Percentiles rank a stretch among this genome's conserved stretches.
These are phyloP conservation scores for Tolypocladium cylindrosporum DNA, from an alignment of 2,329 filamentous ascomycete species.

Conservation along the genomic window DNA sequence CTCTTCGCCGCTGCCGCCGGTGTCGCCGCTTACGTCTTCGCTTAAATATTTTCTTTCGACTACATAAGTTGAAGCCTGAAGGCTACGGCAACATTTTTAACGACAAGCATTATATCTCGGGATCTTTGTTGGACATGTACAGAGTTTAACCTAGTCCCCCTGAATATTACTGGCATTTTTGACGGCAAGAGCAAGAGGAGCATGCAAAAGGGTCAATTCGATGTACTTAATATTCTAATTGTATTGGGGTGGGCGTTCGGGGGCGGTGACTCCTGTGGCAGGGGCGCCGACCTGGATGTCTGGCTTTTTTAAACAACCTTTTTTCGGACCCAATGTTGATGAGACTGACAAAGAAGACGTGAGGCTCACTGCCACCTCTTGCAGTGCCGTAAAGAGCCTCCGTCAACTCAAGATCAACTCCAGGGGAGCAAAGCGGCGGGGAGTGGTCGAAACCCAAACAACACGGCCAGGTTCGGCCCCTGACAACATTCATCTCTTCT, in stretches of 20 bases:
- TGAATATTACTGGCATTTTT: constrained; percentile 22
- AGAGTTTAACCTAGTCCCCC: constrained; percentile 26
- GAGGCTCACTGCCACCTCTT: not conserved
- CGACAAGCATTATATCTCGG: constrained; percentile 18
- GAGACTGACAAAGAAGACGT: not conserved
- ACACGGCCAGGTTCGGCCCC: not conserved
- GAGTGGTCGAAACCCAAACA: not conserved
- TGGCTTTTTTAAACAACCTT: constrained; percentile 6
- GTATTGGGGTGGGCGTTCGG: constrained; percentile 14
- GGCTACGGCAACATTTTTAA: constrained; percentile 26
- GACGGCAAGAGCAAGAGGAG: constrained; percentile 8
- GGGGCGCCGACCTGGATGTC: constrained; percentile 10
- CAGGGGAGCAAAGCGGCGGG: not conserved
- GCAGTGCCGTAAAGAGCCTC: not conserved
- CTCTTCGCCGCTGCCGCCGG: constrained; percentile 45
- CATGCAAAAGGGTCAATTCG: constrained; percentile 6
- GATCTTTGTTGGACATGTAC: constrained; percentile 25
- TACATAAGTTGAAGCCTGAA: constrained; percentile 27
- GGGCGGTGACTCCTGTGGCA: constrained; percentile 6
- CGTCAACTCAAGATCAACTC: not conserved
- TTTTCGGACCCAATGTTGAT: constrained; percentile 3
- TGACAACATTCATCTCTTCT: not conserved
- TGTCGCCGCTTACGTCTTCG: constrained; percentile 42
- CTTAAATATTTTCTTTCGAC: constrained; percentile 34
- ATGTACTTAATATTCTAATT: constrained; percentile 41